Evolutionary conservation across 257 asterid species (phyloP).

Genomic region (Leptodermis oblonga): DNA sequence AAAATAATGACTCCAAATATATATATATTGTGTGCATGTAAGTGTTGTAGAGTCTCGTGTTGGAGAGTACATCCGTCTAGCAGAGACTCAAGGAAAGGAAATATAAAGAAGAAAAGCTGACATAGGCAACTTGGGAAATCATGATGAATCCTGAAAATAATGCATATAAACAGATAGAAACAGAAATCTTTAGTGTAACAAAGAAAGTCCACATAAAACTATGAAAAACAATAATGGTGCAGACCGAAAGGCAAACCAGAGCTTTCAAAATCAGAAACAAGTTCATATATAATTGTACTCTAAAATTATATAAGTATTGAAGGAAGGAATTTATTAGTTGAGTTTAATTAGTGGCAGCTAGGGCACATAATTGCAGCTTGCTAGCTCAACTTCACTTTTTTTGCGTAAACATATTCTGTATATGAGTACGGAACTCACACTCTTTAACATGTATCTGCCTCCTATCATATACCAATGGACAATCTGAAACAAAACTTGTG

Average conservation of each 20-base stretch:
- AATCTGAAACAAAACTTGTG: neutral
- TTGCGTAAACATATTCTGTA: neutral
- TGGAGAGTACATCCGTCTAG: neutral
- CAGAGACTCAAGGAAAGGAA: neutral
- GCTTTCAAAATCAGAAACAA: neutral
- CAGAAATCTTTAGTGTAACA: neutral
- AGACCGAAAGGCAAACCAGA: slow-evolving; percentile 16
- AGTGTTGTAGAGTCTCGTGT: too few relatives aligned
- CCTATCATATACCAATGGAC: slow-evolving; percentile 2
- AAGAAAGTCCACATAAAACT: neutral
- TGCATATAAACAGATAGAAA: neutral
- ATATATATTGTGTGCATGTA: too few relatives aligned
- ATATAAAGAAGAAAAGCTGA: too few relatives aligned
- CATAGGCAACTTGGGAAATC: neutral
- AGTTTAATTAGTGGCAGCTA: neutral
- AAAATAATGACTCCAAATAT: too few relatives aligned
- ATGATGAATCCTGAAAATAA: slow-evolving; percentile 3
- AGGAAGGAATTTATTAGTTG: too few relatives aligned
- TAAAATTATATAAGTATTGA: too few relatives aligned
- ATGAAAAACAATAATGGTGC: slow-evolving; percentile 10
- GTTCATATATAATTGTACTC: neutral
- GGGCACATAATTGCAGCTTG: neutral
- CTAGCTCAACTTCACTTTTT: neutral
- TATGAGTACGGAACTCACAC: neutral
- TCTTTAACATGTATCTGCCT: neutral